Percentiles rank a stretch among this genome's conserved stretches.
Evolutionary conservation across 371 early-diverging fungal genomes (phyloP).

Genomic region (Syncephalastrum contaminatum): DNA sequence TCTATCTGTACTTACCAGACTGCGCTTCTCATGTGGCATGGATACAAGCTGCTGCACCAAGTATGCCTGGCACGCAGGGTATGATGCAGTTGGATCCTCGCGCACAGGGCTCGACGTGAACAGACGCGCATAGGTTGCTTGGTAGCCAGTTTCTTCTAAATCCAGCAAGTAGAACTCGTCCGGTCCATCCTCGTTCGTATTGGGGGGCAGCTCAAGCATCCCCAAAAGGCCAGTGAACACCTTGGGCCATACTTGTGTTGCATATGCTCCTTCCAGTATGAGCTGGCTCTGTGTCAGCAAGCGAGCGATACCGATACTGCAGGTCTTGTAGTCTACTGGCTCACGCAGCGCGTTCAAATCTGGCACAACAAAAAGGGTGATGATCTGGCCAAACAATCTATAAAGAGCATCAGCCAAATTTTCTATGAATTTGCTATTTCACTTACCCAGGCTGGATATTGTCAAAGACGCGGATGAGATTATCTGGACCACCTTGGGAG

Average conservation of each 20-base stretch:
- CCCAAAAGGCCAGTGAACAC: conserved; percentile 45
- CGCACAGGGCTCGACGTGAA: conserved; percentile 52
- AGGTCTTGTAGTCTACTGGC: conserved; percentile 71
- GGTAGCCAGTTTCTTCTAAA: conserved; percentile 77
- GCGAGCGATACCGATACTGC: conserved; percentile 66
- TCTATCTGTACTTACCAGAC: conserved; percentile 9
- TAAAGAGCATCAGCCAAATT: not conserved
- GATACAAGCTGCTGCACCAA: conserved; percentile 38
- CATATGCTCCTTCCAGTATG: conserved; percentile 50
- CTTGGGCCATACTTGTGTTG: conserved; percentile 55
- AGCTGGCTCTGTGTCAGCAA: conserved; percentile 55
- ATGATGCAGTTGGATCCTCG: conserved; percentile 44
- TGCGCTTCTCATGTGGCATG: conserved; percentile 36
- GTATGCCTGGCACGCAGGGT: conserved; percentile 32
- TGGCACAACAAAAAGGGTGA: conserved; percentile 68
- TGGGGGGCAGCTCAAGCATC: conserved; percentile 58
- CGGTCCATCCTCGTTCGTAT: conserved; percentile 55
- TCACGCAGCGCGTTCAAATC: conserved; percentile 65
- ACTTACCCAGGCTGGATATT: conserved; percentile 71
- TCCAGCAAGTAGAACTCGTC: conserved; percentile 74
- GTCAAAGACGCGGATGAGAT: conserved; percentile 72
- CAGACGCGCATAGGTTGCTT: conserved; percentile 70
- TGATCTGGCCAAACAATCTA: conserved; percentile 71
- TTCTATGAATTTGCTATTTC: conserved; percentile 8
- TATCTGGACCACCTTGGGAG: conserved; percentile 62